These are phyloP conservation scores for Ilyonectria destructans DNA, from an alignment of 2,329 filamentous ascomycete species.

Conservation along the genomic window DNA sequence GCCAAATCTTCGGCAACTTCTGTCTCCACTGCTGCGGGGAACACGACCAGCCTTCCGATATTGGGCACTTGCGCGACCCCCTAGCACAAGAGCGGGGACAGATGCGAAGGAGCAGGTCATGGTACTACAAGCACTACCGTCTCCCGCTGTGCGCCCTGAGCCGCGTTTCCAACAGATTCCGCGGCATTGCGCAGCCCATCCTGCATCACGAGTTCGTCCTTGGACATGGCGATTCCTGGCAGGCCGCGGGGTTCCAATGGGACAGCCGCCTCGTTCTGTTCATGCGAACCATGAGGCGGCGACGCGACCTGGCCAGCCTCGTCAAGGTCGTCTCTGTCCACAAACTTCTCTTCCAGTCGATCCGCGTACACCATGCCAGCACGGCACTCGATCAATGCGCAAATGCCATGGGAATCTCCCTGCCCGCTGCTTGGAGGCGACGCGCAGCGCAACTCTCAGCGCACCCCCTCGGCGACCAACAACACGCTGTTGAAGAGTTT, in stretches of 20 bases:
- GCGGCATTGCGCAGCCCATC: slow-evolving; percentile 2
- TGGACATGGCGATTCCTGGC: slow-evolving; percentile 17
- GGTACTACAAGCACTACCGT: slow-evolving; percentile 7
- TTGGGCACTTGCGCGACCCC: not conserved
- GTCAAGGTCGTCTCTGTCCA: slow-evolving; percentile 18
- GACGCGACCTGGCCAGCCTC: slow-evolving; percentile 9
- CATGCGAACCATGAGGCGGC: slow-evolving; percentile 8
- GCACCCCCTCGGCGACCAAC: no score
- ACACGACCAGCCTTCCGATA: slow-evolving; percentile 5
- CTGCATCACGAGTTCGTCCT: slow-evolving; percentile 30
- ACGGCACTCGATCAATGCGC: not conserved
- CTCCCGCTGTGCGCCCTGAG: slow-evolving; percentile 14
- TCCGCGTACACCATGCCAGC: not conserved
- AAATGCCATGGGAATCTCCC: not conserved
- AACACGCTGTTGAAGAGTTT: not conserved
- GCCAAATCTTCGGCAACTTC: slow-evolving; percentile 1
- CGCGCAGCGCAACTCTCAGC: not conserved
- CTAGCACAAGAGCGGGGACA: not conserved
- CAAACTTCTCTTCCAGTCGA: not conserved
- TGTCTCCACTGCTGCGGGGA: slow-evolving; percentile 19
- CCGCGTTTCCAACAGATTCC: not conserved
- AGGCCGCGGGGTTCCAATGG: not conserved
- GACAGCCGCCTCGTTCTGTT: slow-evolving; percentile 18
- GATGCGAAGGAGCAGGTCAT: not conserved
- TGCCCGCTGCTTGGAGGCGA: slow-evolving; percentile 5